These are phyloP conservation scores for Chenopodium berlandieri DNA, from an alignment of 148 eudicot species.

Conservation along the genomic window DNA sequence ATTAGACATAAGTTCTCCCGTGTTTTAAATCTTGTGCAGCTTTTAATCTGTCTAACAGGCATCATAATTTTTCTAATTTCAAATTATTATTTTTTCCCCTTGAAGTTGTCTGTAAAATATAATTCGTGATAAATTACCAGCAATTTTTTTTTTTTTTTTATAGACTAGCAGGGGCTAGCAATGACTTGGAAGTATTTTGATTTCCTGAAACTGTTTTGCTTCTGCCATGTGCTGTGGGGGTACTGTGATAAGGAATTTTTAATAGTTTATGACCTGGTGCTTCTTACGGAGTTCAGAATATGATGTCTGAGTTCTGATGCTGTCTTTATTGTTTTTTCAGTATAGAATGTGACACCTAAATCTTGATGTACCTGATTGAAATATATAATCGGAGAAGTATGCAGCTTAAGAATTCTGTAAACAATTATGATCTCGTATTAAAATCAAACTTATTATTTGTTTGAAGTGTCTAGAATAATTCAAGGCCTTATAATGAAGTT, in stretches of 20 bases:
- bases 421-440: background rate
- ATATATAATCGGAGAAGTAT: background rate
- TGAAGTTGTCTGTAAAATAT: background rate
- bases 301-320: background rate
- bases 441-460: background rate
- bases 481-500: background rate
- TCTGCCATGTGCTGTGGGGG: background rate
- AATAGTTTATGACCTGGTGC: no score
- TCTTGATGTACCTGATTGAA: background rate
- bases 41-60: no score
- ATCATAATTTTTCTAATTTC: background rate
- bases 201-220: background rate
- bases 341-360: background rate
- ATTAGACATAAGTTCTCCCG: background rate
- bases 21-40: background rate
- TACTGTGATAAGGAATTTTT: background rate
- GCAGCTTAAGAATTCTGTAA: background rate
- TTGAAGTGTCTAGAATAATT: background rate
- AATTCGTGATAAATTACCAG: no score
- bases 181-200: background rate
- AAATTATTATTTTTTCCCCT: no score
- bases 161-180: background rate
- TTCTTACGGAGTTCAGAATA: background rate
- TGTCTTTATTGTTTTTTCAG: background rate
- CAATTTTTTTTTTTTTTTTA: background rate